Conservation (phyloP, 2,329 filamentous ascomycete genomes). For the Ophiostoma tasmaniense region DNA sequence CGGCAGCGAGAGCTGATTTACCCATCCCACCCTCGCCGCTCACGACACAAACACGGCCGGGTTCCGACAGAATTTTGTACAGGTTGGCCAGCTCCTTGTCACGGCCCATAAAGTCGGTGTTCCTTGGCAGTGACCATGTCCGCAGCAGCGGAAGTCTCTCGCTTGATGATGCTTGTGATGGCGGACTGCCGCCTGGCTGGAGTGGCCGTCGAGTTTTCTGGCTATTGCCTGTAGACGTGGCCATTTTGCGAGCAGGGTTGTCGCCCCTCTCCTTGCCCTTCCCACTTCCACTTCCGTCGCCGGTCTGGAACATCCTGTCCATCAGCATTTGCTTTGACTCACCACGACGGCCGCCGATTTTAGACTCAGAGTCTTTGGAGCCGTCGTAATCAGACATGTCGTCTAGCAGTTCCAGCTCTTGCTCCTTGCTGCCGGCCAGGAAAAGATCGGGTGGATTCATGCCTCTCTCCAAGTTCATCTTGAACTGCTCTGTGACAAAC, state of each 20-base stretch:
- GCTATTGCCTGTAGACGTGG: background rate
- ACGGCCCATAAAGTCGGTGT: constrained; percentile 15
- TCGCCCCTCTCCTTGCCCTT: background rate
- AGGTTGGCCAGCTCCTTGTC: constrained; percentile 16
- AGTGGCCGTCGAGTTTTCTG: background rate
- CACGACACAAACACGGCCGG: constrained; percentile 19
- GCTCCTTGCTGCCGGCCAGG: constrained; percentile 9
- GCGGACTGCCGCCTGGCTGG: background rate
- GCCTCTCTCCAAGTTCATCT: constrained; percentile 17
- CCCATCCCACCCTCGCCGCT: constrained; percentile 20
- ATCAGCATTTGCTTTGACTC: constrained; percentile 18
- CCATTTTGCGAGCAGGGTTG: background rate
- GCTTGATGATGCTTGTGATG: background rate
- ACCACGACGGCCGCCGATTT: background rate
- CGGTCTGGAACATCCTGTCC: constrained; percentile 17
- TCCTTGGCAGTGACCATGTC: background rate
- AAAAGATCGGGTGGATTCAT: constrained; percentile 17
- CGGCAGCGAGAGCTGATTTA: constrained; percentile 23
- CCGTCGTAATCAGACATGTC: constrained; percentile 17
- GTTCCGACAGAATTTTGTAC: constrained; percentile 18
- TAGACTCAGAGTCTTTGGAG: constrained; percentile 3
- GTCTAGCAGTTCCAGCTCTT: constrained; percentile 17
- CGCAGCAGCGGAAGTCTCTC: background rate
- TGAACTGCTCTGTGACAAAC: constrained; percentile 20
- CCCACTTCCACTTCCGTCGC: background rate